These are phyloP conservation scores for Hypoxylon sp. DNA, from an alignment of 2,329 filamentous ascomycete species.

Conservation along the genomic window DNA sequence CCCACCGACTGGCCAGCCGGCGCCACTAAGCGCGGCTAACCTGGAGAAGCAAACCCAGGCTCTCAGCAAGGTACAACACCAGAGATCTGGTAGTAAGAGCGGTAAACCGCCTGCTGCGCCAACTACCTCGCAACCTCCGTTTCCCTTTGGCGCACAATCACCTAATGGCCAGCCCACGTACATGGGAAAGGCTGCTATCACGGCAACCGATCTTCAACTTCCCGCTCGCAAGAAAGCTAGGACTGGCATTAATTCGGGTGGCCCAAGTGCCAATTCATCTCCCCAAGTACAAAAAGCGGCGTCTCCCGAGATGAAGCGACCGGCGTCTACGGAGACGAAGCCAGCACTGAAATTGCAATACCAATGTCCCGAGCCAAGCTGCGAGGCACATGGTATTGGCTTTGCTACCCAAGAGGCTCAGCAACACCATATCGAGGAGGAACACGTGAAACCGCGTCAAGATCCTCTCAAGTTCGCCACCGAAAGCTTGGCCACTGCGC, in stretches of 20 bases:
- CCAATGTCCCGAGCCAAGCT: constrained; percentile 66
- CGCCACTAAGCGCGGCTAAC: constrained; percentile 61
- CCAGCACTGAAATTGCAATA: constrained; percentile 58
- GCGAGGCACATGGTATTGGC: constrained; percentile 62
- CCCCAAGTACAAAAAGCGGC: constrained; percentile 62
- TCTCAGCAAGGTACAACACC: constrained; percentile 60
- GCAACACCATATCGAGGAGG: constrained; percentile 67
- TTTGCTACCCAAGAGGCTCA: constrained; percentile 68
- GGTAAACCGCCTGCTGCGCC: constrained; percentile 68
- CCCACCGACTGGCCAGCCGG: constrained; percentile 51
- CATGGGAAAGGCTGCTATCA: constrained; percentile 64
- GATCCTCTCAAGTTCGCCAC: constrained; percentile 66
- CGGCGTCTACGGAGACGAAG: constrained; percentile 50
- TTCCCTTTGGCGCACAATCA: constrained; percentile 66
- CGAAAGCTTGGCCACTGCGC: constrained; percentile 61
- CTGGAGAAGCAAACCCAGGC: constrained; percentile 65
- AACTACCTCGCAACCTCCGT: constrained; percentile 68
- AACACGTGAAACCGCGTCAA: constrained; percentile 68
- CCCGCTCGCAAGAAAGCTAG: constrained; percentile 70
- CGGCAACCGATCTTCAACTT: constrained; percentile 66
- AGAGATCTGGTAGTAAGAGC: constrained; percentile 60
- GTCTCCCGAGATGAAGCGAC: constrained; percentile 61
- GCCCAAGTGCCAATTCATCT: constrained; percentile 58
- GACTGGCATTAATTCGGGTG: constrained; percentile 57
- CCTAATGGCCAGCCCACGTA: constrained; percentile 72